Base-by-base conservation (phyloP, 1,284 basidiomycete species). In the Naganishia sp. region DNA sequence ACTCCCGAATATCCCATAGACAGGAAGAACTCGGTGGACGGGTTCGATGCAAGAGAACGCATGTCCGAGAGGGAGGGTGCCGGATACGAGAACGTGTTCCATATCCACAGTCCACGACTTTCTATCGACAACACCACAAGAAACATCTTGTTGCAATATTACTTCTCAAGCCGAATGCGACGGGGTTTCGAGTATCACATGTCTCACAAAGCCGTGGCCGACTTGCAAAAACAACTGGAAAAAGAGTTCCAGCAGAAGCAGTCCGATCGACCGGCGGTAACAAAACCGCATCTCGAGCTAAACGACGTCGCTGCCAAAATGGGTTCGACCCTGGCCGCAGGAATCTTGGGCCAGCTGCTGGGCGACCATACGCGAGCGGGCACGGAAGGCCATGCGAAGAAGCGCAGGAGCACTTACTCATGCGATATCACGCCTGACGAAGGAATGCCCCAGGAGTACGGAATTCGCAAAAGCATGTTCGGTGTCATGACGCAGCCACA, bases 401-500 rank as follows among this genome's bases (percentile, higher is more conserved):
- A 45, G 2, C 25, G n/a, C 15, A 49, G 28, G 39, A 42, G 21
- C 25, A 32, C 6, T 31, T 42, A 46, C 15, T 46, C 45, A 4
- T 55, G 52, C 32, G 61, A 66, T 17, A 61, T 66, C 41, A 53
- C 68, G 47, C 67, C 69, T 18, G 32, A 42, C 17, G 63, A 63
- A 13, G 78, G 77, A 10, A 50, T 80, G 2, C 75, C 77, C 0
- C 41, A 65, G 1, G 77, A 78, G 3, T 83, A 80, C 67, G 70
- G 73, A 0, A 75, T 83, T 49, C 77, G 80, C 64, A 80, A 90
- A 69, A 87, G 87, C 66, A 87, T 92, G 74, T 89, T 90, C 72
- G 89, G 90, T 72, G 82, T 95, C 28, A 83, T 98, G 18, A 81
- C 96, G 67, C 94, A 94, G 74, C 94, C 95, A 18, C 95, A 98